Base-by-base conservation (phyloP, 306 rosid species). In the Quercus alba region DNA sequence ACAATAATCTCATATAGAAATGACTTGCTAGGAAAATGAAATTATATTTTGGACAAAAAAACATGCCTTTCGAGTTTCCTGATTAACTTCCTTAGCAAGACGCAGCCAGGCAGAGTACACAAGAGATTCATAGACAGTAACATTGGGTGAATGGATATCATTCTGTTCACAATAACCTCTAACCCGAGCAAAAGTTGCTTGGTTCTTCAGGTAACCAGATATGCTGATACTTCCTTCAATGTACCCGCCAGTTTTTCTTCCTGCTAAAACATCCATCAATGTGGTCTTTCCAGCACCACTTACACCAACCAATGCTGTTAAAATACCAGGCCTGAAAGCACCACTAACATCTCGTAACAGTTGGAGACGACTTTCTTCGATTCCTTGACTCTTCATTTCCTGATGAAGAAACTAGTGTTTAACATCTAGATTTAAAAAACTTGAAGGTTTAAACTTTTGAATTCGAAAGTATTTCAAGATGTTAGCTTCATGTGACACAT, bases 221-320 rank as follows among this genome's bases (percentile, higher is more conserved):
- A 88, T 25, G 23, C 41, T 86, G 55, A 88, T 86, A 80, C 74
- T 84, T 49, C 88, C 92, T 82, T 86, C 89, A 58, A 86, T 75
- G 58, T 86, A 86, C 18, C 89, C 91, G 13, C 88, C 78, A 10
- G 89, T 88, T 84, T 88, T 88, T 80, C 91, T 80, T 62, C 88
- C 91, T 3, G 88, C 84, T 49, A 88, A 84, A 26, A 88, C 89
- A 86, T 88, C 89, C 88, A 88, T 81, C 85, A 88, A 78, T 5
- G 89, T 88, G 70, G 91, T 84, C 78, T 88, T 88, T n/a, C 91
- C 89, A 66, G 86, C 92, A 70, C 92, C 92, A 80, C 86, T 88
- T 54, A 88, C 89, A 54, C 88, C 87, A 73, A 88, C 84, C 62
- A 88, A 75, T 76, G 92, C 88, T 20, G 89, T 88, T 28, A 88